These are phyloP conservation scores for Gastroboletus turbinatus DNA, from an alignment of 1,284 basidiomycete species.

Conservation along the genomic window DNA sequence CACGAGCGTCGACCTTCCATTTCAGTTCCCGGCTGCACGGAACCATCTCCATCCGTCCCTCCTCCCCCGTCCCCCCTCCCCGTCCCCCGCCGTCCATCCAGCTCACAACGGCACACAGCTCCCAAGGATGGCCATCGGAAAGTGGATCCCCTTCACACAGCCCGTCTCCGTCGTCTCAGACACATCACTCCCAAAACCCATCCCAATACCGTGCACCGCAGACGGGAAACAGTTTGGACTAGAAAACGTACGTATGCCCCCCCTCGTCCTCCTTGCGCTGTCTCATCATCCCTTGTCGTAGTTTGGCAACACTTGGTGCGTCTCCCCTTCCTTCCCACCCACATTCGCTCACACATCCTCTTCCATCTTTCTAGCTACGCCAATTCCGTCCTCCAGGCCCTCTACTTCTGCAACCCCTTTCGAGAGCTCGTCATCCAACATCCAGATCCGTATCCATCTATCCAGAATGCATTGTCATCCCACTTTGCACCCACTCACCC, in stretches of 20 bases:
- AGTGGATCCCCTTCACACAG: slow-evolving; percentile 40
- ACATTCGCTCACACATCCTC: slow-evolving; percentile 18
- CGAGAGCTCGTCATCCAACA: slow-evolving; percentile 71
- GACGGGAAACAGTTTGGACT: slow-evolving; percentile 86
- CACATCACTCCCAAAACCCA: slow-evolving; percentile 31
- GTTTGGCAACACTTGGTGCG: slow-evolving; percentile 85
- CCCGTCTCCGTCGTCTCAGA: slow-evolving; percentile 27
- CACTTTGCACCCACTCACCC: slow-evolving; percentile 10
- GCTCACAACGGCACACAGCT: not conserved
- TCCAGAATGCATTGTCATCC: slow-evolving; percentile 16
- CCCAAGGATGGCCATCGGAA: slow-evolving; percentile 30
- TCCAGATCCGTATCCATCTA: slow-evolving; percentile 41
- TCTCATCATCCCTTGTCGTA: slow-evolving; percentile 31
- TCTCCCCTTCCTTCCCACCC: slow-evolving; percentile 3
- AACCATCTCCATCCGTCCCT: not conserved
- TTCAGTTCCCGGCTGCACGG: slow-evolving; percentile 1
- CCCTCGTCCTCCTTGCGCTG: not conserved
- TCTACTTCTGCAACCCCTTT: slow-evolving; percentile 88
- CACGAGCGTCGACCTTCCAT: no score
- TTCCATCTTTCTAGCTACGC: slow-evolving; percentile 68
- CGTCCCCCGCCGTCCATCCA: not conserved
- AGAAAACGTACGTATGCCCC: slow-evolving; percentile 75
- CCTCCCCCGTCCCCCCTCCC: not conserved
- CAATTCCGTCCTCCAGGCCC: slow-evolving; percentile 95
- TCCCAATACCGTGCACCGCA: slow-evolving; percentile 46